phyloP scores from a whole-genome alignment of 352 stramenopile species.

The Phytophthora citrophthora region DNA sequence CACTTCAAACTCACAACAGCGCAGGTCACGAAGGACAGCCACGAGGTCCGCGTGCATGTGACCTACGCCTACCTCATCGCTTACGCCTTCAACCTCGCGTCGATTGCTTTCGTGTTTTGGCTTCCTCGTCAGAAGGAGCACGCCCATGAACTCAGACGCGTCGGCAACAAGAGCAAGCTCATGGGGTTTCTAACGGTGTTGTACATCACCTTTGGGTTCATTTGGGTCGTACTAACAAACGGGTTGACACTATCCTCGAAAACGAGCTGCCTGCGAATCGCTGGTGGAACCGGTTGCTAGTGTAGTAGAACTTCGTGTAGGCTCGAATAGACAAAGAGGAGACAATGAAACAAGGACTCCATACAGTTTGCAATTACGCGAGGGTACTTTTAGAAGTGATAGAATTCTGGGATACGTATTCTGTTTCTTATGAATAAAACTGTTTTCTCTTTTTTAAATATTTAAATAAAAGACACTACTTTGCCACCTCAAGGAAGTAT shows the following conservation, averaged over 20 bases:
- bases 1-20: constrained; percentile 51
- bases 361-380: no score
- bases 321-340: no score
- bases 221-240: constrained; percentile 64
- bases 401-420: no score
- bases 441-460: no score
- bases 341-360: no score
- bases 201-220: constrained; percentile 48
- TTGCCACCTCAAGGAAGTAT: no score
- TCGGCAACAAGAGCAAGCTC: constrained; percentile 44
- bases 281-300: constrained; percentile 52
- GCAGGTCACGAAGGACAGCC: constrained; percentile 36
- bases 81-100: constrained; percentile 55
- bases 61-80: constrained; percentile 60
- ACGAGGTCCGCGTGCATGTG: constrained; percentile 49
- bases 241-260: constrained; percentile 50
- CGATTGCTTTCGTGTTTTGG: constrained; percentile 50
- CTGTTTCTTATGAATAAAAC: no score
- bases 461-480: no score
- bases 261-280: constrained; percentile 59
- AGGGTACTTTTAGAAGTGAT: no score
- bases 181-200: constrained; percentile 38
- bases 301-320: no score
- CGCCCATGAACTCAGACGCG: constrained; percentile 44
- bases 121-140: constrained; percentile 61